A percentile compares a stretch with the other conserved stretches of the same genome.
These are phyloP conservation scores for Aspergillus nanangensis DNA, from an alignment of 495 filamentous ascomycete genomes.

Conservation along the genomic window DNA sequence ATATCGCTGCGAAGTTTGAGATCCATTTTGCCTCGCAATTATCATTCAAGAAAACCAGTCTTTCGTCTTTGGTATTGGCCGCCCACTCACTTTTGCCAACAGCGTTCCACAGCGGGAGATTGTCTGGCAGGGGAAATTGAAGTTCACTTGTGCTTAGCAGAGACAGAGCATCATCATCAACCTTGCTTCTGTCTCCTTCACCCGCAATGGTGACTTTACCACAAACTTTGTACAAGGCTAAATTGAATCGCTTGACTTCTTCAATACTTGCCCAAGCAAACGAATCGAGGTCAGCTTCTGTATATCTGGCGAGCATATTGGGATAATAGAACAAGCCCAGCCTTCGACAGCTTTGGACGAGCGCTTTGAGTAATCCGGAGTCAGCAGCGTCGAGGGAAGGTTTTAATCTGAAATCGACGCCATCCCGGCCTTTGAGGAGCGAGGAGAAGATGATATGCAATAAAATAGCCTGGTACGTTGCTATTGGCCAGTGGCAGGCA, in stretches of 20 bases:
- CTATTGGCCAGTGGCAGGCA: slow-evolving; percentile 22
- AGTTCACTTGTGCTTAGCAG: slow-evolving; percentile 16
- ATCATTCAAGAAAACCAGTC: slow-evolving; percentile 1
- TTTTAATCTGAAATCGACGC: slow-evolving; percentile 15
- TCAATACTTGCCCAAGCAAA: slow-evolving; percentile 26
- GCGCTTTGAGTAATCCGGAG: slow-evolving; percentile 12
- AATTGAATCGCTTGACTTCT: slow-evolving; percentile 25
- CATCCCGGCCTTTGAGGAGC: background rate
- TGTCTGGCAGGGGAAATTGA: slow-evolving; percentile 24
- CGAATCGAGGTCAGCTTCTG: slow-evolving; percentile 5
- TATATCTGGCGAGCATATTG: slow-evolving; percentile 18
- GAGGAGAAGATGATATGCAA: slow-evolving; percentile 24
- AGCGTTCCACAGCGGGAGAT: slow-evolving; percentile 19
- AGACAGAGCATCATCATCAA: background rate
- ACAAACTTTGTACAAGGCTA: slow-evolving; percentile 23
- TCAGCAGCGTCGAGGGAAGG: slow-evolving; percentile 10
- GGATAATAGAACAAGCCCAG: slow-evolving; percentile 27
- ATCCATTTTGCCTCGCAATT: slow-evolving; percentile 17
- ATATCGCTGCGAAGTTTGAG: slow-evolving; percentile 10
- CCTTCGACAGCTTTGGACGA: slow-evolving; percentile 22
- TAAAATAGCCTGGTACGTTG: slow-evolving; percentile 30
- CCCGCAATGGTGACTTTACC: slow-evolving; percentile 3
- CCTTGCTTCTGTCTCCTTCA: background rate
- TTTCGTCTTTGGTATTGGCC: background rate
- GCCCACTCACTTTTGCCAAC: slow-evolving; percentile 17